These are phyloP conservation scores for Nevesoporus exiguus DNA, from an alignment of 768 basidiomycete species.

Conservation along the genomic window DNA sequence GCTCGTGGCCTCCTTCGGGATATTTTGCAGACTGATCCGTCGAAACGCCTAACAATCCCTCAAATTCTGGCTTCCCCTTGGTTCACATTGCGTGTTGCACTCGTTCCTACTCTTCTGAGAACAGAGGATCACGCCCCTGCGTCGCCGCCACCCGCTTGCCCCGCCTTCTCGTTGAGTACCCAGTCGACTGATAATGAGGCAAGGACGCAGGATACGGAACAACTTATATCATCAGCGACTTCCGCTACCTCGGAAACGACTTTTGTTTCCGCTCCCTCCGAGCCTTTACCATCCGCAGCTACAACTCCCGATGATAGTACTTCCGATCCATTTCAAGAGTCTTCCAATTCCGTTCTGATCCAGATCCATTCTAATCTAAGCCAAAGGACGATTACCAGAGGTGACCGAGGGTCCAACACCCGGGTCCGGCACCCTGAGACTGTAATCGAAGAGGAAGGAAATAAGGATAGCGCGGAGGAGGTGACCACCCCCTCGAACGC, in stretches of 20 bases:
- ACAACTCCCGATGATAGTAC: constrained; percentile 52
- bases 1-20: constrained; percentile 78
- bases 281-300: constrained; percentile 47
- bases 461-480: constrained; percentile 1
- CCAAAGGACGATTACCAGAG: constrained; percentile 57
- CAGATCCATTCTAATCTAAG: constrained; percentile 52
- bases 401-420: constrained; percentile 26
- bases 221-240: constrained; percentile 45
- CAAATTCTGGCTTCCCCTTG: constrained; percentile 85
- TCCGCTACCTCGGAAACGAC: constrained; percentile 42
- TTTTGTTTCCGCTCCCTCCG: constrained; percentile 52
- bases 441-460: constrained; percentile 50
- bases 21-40: constrained; percentile 74
- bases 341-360: constrained; percentile 15
- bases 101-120: constrained; percentile 3
- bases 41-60: constrained; percentile 72
- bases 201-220: constrained; percentile 24
- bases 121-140: constrained; percentile 22
- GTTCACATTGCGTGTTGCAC: constrained; percentile 52
- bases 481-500: constrained; percentile 22
- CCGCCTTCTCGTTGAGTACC: constrained; percentile 29
- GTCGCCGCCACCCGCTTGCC: constrained; percentile 32
- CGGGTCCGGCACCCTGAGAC: constrained; percentile 43
- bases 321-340: constrained; percentile 42
- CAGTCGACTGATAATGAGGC: constrained; percentile 9